Evolutionary conservation across 1,284 basidiomycete species (phyloP).

Genomic region (Tetrapyrgos nigripes): DNA sequence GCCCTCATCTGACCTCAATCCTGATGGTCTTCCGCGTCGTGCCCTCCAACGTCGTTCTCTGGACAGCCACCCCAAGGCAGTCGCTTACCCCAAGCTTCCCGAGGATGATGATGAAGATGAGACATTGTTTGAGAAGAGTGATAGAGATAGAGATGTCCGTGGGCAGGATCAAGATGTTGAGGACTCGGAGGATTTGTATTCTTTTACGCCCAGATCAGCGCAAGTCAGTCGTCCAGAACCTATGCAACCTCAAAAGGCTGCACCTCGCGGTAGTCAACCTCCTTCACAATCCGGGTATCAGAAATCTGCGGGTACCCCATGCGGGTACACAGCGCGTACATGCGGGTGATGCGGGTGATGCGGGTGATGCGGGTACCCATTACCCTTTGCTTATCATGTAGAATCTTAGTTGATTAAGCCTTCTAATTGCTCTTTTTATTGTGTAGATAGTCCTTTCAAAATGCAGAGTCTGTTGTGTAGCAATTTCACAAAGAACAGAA

Average conservation of each 20-base stretch:
- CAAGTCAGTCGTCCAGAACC: constrained; percentile 60
- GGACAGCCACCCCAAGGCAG: not conserved
- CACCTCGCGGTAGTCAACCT: not conserved
- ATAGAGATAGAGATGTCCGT: constrained; percentile 31
- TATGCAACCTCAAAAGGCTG: constrained; percentile 14
- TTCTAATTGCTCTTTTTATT: too few relatives aligned
- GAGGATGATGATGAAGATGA: constrained; percentile 55
- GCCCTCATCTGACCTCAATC: constrained; percentile 61
- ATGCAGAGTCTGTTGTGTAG: too few relatives aligned
- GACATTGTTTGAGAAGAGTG: constrained; percentile 49
- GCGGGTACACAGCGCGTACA: too few relatives aligned
- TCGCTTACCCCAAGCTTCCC: not conserved
- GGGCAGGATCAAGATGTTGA: constrained; percentile 46
- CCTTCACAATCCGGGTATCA: too few relatives aligned
- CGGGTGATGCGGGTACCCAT: too few relatives aligned
- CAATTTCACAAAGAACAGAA: too few relatives aligned
- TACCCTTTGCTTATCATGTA: too few relatives aligned
- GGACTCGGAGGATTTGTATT: not conserved
- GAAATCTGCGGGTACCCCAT: too few relatives aligned
- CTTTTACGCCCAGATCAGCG: constrained; percentile 64
- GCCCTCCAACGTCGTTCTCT: constrained; percentile 27
- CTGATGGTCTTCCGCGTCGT: constrained; percentile 48
- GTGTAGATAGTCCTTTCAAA: too few relatives aligned
- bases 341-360: too few relatives aligned
- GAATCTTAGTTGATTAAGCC: too few relatives aligned